These are phyloP conservation scores for Tuctoria greenei DNA, from an alignment of 176 grass and related monocot genomes.

Conservation along the genomic window DNA sequence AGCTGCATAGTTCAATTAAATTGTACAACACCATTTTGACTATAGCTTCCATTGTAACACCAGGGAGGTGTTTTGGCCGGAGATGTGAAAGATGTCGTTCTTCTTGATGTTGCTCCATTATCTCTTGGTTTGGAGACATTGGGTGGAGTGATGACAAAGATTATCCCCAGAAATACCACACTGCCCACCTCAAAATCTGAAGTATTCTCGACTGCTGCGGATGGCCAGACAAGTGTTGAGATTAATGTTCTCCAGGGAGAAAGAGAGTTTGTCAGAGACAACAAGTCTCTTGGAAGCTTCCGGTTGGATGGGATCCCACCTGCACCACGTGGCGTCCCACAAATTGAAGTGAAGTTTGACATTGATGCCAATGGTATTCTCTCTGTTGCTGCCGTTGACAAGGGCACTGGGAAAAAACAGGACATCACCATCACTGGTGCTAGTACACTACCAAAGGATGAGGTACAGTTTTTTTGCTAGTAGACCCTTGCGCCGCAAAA, in stretches of 20 bases:
- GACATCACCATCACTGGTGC: conserved; percentile 98
- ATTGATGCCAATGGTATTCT: conserved; percentile 99
- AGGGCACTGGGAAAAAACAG: conserved; percentile 99
- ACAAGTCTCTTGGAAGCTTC: conserved; percentile 94
- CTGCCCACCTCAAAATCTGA: conserved; percentile 96
- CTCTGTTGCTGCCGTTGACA: conserved; percentile 90
- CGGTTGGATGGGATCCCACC: conserved; percentile 92
- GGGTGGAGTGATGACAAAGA: conserved; percentile 98
- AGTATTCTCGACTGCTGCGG: conserved; percentile 97
- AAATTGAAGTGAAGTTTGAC: conserved; percentile 99
- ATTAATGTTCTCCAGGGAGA: conserved; percentile 98
- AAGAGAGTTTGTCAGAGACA: conserved; percentile 97
- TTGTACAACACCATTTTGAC: conserved; percentile 12
- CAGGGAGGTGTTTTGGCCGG: conserved; percentile 88
- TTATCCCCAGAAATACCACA: conserved; percentile 96
- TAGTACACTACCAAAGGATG: conserved; percentile 89
- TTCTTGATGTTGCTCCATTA: conserved; percentile 86
- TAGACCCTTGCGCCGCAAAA: background rate
- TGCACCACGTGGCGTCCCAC: conserved; percentile 88
- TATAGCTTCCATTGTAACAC: conserved; percentile 19
- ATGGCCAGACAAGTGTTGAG: conserved; percentile 92
- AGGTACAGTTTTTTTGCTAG: conserved; percentile 51
- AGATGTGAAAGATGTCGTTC: conserved; percentile 97
- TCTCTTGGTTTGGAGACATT: conserved; percentile 95
- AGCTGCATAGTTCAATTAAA: background rate